Base-by-base conservation (phyloP, 768 basidiomycete genomes). In the Russula vinacea region DNA sequence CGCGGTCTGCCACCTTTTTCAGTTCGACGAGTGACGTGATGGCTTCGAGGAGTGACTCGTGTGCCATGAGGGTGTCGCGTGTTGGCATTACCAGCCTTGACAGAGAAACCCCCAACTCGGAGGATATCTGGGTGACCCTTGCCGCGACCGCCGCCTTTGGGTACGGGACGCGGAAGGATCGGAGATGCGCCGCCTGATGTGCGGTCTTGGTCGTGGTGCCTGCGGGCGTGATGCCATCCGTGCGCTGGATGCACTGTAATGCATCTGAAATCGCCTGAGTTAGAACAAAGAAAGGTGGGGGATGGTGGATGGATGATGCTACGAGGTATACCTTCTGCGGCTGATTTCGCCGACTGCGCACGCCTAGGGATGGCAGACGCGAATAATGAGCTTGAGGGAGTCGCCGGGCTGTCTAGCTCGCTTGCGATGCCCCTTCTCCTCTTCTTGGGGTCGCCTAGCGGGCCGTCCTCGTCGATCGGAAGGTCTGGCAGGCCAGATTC, bases 51-150 rank as follows among this genome's bases (percentile, higher is more conserved):
- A 98, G 75, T 16, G 79, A 78, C 66, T 97, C 94, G 22, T 94
- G 78, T 68, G 83, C 84, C 58, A 82, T 79, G 58, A 87, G 80
- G 67, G 94, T 97, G 29, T 87, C 86, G 44, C 86, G 81, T 2
- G 97, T 98, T 19, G 97, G 97, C 94, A 98, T 98, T 65, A 96
- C 90, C 56, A 99, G 81, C 13, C 89, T 85, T 17, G 81, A 82
- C 60, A 85, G 79, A 17, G 82, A 81, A 13, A 97, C 77, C 16
- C 88, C 87, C 13, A 95, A 80, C 75, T 98, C 94, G 8, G 80
- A 73, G 17, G 98, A 81, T 16, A 88, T 81, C 63, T 88, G 86
- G 10, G 85, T 80, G 69, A 98, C 84, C 71, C 94, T 92, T 17
- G 86, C 84, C 2, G 85, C 83, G 26, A 88, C 79, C 44, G 85